These are phyloP conservation scores for Myrica gale DNA, from an alignment of 306 rosid genomes.

Conservation along the genomic window DNA sequence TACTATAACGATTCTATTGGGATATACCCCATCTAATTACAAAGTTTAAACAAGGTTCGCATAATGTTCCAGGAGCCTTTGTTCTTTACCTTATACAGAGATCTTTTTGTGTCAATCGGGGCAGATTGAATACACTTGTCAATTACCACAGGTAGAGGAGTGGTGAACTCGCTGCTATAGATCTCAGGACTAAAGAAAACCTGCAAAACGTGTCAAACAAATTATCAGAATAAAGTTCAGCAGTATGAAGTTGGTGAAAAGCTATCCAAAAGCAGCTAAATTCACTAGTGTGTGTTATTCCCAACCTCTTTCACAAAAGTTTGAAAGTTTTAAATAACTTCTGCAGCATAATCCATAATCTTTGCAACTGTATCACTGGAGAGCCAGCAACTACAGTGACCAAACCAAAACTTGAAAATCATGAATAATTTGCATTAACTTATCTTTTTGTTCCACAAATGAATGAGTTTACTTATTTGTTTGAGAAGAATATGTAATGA, in stretches of 20 bases:
- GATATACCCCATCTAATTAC: not conserved
- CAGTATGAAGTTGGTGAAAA: constrained; percentile 4
- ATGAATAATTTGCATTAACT: constrained; percentile 15
- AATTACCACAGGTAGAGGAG: constrained; percentile 85
- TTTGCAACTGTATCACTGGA: not conserved
- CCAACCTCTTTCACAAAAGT: not conserved
- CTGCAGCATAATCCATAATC: not conserved
- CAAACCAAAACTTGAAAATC: constrained; percentile 3
- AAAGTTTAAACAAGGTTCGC: constrained; percentile 9
- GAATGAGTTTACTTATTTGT: constrained; percentile 10
- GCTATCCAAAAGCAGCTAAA: not conserved
- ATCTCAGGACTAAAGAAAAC: constrained; percentile 98
- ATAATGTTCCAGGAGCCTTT: constrained; percentile 13
- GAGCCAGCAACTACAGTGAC: constrained; percentile 12
- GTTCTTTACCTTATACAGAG: constrained; percentile 80
- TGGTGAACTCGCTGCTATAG: constrained; percentile 69
- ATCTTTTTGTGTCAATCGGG: constrained; percentile 95
- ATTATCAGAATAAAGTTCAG: constrained; percentile 20
- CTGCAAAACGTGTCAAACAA: constrained; percentile 37
- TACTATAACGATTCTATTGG: constrained; percentile 4
- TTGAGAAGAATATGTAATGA: not conserved
- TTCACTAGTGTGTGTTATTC: not conserved
- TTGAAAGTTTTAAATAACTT: not conserved
- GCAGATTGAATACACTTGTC: constrained; percentile 99
- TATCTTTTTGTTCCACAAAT: constrained; percentile 13